Evolutionary conservation across 495 filamentous ascomycete genomes (phyloP).

Genomic region (Cladorrhinum samala): DNA sequence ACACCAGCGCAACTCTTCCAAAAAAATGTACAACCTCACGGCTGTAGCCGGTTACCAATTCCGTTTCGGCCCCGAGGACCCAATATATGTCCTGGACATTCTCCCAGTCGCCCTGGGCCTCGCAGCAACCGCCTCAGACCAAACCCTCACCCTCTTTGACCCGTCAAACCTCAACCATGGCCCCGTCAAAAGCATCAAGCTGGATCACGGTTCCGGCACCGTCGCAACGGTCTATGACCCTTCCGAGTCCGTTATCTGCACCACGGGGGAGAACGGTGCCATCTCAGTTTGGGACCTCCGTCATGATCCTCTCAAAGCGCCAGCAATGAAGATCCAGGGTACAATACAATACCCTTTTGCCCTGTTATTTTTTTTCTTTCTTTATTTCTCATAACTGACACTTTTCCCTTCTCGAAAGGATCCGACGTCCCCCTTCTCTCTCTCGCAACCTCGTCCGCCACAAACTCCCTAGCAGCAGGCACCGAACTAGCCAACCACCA

Average conservation of each 20-base stretch:
- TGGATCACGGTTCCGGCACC: slow-evolving; percentile 51
- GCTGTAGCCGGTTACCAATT: slow-evolving; percentile 39
- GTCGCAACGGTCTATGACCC: slow-evolving; percentile 45
- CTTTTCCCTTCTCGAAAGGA: slow-evolving; percentile 19
- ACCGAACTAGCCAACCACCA: slow-evolving; percentile 71
- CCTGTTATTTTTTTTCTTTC: background rate
- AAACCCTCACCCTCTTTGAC: slow-evolving; percentile 52
- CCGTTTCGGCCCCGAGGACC: slow-evolving; percentile 20
- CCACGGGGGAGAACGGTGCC: slow-evolving; percentile 57
- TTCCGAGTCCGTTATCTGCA: slow-evolving; percentile 41
- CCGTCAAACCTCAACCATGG: slow-evolving; percentile 37
- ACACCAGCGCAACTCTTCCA: background rate
- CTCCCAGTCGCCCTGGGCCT: slow-evolving; percentile 39
- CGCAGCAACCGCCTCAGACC: slow-evolving; percentile 46
- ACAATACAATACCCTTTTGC: slow-evolving; percentile 30
- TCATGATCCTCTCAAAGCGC: slow-evolving; percentile 25
- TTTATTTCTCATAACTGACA: background rate
- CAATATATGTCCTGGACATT: slow-evolving; percentile 49
- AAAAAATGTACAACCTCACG: slow-evolving; percentile 41
- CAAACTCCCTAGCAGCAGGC: slow-evolving; percentile 62
- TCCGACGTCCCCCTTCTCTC: slow-evolving; percentile 56
- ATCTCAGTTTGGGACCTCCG: slow-evolving; percentile 55
- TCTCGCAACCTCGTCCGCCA: slow-evolving; percentile 53
- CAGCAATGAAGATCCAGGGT: slow-evolving; percentile 39
- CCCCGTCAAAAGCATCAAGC: slow-evolving; percentile 35